Evolutionary conservation across 2,329 filamentous ascomycete species (phyloP).

Genomic region (Arthrobotrys iridis): DNA sequence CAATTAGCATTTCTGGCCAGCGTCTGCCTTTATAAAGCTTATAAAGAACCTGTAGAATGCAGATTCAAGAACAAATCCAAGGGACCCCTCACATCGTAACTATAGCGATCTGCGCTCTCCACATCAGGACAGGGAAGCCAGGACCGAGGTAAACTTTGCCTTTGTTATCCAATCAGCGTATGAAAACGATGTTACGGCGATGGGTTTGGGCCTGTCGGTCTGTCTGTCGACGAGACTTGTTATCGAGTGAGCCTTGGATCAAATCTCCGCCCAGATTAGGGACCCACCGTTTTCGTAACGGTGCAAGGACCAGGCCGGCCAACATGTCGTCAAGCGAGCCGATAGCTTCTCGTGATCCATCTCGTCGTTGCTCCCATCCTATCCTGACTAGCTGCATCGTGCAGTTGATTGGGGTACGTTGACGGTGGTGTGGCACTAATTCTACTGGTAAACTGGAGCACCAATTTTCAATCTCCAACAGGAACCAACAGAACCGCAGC

Average conservation of each 20-base stretch:
- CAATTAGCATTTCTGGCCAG: slow-evolving; percentile 17
- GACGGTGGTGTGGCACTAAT: slow-evolving; percentile 26
- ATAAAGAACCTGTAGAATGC: neutral
- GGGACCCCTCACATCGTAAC: slow-evolving; percentile 25
- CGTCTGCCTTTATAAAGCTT: slow-evolving; percentile 28
- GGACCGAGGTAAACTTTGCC: slow-evolving; percentile 27
- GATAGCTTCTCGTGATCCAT: slow-evolving; percentile 29
- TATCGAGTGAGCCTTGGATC: slow-evolving; percentile 34
- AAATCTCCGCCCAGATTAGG: slow-evolving; percentile 44
- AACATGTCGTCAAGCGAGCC: slow-evolving; percentile 14
- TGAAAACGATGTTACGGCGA: slow-evolving; percentile 36
- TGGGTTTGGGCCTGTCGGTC: slow-evolving; percentile 1
- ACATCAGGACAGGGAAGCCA: slow-evolving; percentile 19
- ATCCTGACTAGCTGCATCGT: slow-evolving; percentile 28
- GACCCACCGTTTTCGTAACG: slow-evolving; percentile 41
- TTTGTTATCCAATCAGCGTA: slow-evolving; percentile 37
- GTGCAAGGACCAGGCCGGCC: slow-evolving; percentile 11
- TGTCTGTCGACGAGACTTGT: slow-evolving; percentile 10
- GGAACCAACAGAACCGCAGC: neutral
- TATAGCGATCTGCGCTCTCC: slow-evolving; percentile 40
- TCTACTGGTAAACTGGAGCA: neutral
- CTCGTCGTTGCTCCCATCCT: slow-evolving; percentile 20
- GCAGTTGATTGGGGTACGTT: slow-evolving; percentile 28
- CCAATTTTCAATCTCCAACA: slow-evolving; percentile 8
- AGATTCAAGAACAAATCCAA: neutral